Evolutionary conservation across 2,329 filamentous ascomycete genomes (phyloP).

Genomic region (Didymella lethalis): DNA sequence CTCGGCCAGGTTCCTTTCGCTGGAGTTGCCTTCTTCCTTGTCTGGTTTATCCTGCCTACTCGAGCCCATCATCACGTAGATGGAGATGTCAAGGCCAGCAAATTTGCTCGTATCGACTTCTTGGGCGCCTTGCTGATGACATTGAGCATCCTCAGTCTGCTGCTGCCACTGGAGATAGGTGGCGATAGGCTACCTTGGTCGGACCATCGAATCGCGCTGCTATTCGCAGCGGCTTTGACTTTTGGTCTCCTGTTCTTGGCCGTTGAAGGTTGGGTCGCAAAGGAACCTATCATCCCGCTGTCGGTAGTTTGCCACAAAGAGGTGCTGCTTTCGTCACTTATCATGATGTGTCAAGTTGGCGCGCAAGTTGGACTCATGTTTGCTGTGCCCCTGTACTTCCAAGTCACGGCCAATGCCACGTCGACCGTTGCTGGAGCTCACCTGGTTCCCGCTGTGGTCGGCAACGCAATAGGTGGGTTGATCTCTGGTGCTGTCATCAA

Average conservation of each 20-base stretch:
- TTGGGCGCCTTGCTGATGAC: slow-evolving; percentile 60
- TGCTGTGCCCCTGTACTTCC: slow-evolving; percentile 73
- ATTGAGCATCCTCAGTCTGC: slow-evolving; percentile 54
- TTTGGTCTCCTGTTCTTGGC: slow-evolving; percentile 38
- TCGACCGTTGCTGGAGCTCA: slow-evolving; percentile 67
- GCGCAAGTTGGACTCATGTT: slow-evolving; percentile 72
- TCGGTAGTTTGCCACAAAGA: slow-evolving; percentile 61
- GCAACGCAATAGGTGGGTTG: slow-evolving; percentile 71
- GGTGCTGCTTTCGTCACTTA: slow-evolving; percentile 62
- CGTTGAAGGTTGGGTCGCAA: slow-evolving; percentile 55
- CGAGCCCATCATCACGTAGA: slow-evolving; percentile 4
- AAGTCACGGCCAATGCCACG: slow-evolving; percentile 65
- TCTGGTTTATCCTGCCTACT: slow-evolving; percentile 42
- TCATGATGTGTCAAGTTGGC: slow-evolving; percentile 62
- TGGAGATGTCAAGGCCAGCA: slow-evolving; percentile 18
- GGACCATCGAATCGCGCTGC: slow-evolving; percentile 42
- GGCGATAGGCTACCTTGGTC: slow-evolving; percentile 55
- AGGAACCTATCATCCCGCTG: slow-evolving; percentile 68
- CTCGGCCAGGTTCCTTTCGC: slow-evolving; percentile 65
- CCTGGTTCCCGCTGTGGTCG: slow-evolving; percentile 71
- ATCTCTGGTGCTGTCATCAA: slow-evolving; percentile 44
- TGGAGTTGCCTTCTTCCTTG: slow-evolving; percentile 59
- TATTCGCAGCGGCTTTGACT: slow-evolving; percentile 44
- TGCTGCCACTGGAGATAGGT: slow-evolving; percentile 60
- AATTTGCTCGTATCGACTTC: slow-evolving; percentile 66